Conservation (phyloP, 1,284 basidiomycete genomes). For the Porodaedalea pini region DNA sequence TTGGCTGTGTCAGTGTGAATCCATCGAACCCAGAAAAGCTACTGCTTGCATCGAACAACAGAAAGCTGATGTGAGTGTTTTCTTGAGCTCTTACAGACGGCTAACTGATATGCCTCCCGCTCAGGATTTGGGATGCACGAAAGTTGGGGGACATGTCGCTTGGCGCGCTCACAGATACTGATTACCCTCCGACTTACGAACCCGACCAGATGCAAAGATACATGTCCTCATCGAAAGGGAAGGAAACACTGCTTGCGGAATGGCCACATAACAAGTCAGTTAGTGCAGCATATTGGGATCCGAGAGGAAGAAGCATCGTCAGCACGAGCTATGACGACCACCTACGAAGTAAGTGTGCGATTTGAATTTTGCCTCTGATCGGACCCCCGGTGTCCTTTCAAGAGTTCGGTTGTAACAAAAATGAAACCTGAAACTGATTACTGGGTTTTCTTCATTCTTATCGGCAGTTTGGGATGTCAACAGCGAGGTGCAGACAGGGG, state of each 20-base stretch:
- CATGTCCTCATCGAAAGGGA: constrained; percentile 47
- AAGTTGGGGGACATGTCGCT: constrained; percentile 47
- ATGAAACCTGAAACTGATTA: no score
- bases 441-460: neutral
- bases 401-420: neutral
- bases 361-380: neutral
- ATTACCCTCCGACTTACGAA: constrained; percentile 44
- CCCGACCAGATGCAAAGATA: constrained; percentile 46
- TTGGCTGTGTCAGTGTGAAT: constrained; percentile 74
- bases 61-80: constrained; percentile 54
- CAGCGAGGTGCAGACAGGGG: constrained; percentile 42
- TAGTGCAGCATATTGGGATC: constrained; percentile 80
- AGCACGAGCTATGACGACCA: constrained; percentile 80
- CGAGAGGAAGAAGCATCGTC: constrained; percentile 67
- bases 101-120: constrained; percentile 1
- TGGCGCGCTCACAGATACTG: constrained; percentile 25
- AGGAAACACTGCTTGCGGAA: constrained; percentile 53
- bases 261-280: constrained; percentile 70
- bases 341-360: constrained; percentile 50
- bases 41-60: constrained; percentile 70
- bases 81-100: neutral
- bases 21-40: constrained; percentile 63
- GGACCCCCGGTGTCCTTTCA: neutral
- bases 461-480: constrained; percentile 67
- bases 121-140: constrained; percentile 73